Evolutionary conservation across 192 early-diverging fungal genomes (phyloP).

Genomic region (Backusella morwellensis): DNA sequence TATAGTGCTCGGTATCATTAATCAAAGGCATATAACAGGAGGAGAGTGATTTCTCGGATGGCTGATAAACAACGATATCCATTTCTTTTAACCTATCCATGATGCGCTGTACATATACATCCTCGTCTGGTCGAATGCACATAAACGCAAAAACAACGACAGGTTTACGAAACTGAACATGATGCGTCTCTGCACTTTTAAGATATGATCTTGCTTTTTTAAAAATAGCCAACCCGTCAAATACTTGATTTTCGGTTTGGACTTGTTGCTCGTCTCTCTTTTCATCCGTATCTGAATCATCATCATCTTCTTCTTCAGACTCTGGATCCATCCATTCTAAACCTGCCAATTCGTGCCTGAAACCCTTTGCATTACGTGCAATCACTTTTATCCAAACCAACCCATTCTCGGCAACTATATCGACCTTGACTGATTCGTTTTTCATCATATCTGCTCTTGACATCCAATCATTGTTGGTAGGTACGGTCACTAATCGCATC

Average conservation of each 20-base stretch:
- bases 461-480: constrained; percentile 18
- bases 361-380: constrained; percentile 45
- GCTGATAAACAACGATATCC: constrained; percentile 23
- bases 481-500: constrained; percentile 13
- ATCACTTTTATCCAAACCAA: constrained; percentile 49
- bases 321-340: constrained; percentile 39
- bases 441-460: constrained; percentile 15
- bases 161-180: constrained; percentile 28
- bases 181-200: constrained; percentile 24
- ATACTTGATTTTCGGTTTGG: not conserved
- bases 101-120: constrained; percentile 29
- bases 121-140: constrained; percentile 21
- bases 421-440: constrained; percentile 36
- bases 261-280: not conserved
- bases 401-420: constrained; percentile 46
- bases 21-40: not conserved
- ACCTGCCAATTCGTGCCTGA: constrained; percentile 47
- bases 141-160: constrained; percentile 37
- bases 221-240: constrained; percentile 26
- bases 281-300: not conserved
- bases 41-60: not conserved
- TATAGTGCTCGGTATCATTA: constrained; percentile 8
- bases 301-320: constrained; percentile 23
- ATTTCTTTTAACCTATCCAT: constrained; percentile 19
- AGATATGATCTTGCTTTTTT: constrained; percentile 27